Conservation (phyloP, 2,329 filamentous ascomycete species). For the Epichloe amarillans region DNA sequence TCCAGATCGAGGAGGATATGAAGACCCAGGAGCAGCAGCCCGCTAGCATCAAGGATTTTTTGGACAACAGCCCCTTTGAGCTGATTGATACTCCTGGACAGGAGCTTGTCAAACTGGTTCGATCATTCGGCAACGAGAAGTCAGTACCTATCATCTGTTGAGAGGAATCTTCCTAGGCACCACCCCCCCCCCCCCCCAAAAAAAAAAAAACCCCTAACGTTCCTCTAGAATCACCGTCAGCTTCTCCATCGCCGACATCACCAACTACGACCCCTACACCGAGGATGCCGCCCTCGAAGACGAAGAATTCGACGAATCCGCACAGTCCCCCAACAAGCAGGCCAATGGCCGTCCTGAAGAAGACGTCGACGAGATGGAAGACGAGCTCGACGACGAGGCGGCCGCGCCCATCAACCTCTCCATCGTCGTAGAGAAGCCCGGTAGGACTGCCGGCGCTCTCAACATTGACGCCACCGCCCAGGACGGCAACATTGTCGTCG, state of each 20-base stretch:
- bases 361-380: slow-evolving; percentile 27
- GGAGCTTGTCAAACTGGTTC: slow-evolving; percentile 76
- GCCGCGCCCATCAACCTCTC: slow-evolving; percentile 71
- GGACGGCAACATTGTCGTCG: slow-evolving; percentile 74
- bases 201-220: background rate
- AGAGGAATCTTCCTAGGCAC: background rate
- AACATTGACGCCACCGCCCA: slow-evolving; percentile 77
- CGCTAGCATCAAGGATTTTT: slow-evolving; percentile 71
- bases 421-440: slow-evolving; percentile 78
- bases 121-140: slow-evolving; percentile 80
- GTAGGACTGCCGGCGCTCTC: slow-evolving; percentile 57
- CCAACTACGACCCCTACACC: slow-evolving; percentile 25
- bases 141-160: slow-evolving; percentile 27
- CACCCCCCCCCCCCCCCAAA: no score
- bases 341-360: slow-evolving; percentile 38
- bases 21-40: slow-evolving; percentile 59
- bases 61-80: slow-evolving; percentile 75
- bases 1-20: slow-evolving; percentile 72
- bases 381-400: slow-evolving; percentile 39
- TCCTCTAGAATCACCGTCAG: slow-evolving; percentile 26
- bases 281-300: slow-evolving; percentile 27
- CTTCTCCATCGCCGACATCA: slow-evolving; percentile 30
- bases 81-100: slow-evolving; percentile 69
- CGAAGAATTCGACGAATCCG: slow-evolving; percentile 25
- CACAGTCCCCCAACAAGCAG: slow-evolving; percentile 41